Percentiles rank a stretch among this genome's conserved stretches.
phyloP scores from a whole-genome alignment of 805 yeast genomes.

The Candida dajiaensis region DNA sequence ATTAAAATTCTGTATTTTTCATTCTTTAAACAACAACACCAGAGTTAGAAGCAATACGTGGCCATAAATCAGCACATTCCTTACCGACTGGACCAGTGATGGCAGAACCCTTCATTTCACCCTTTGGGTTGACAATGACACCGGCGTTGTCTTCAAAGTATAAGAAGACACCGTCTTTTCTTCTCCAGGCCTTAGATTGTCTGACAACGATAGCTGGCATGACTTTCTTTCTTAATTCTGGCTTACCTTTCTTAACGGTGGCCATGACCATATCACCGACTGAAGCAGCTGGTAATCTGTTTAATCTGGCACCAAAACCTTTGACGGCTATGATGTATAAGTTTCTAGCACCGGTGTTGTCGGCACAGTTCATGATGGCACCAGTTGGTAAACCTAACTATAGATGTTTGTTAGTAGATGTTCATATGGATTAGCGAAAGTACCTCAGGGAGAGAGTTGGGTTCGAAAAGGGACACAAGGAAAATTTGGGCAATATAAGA shows the following conservation, averaged over 20 bases:
- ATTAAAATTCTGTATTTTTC: neutral
- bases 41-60: constrained; percentile 99
- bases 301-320: constrained; percentile 99
- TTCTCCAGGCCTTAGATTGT: constrained; percentile 99
- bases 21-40: constrained; percentile 95
- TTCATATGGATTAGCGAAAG: neutral
- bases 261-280: constrained; percentile 99
- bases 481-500: neutral
- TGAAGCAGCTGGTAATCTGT: constrained; percentile 99
- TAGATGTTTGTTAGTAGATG: constrained; percentile 11
- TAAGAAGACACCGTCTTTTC: constrained; percentile 99
- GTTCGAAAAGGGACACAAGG: neutral
- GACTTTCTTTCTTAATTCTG: constrained; percentile 99
- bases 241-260: constrained; percentile 99
- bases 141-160: constrained; percentile 99
- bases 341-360: constrained; percentile 99
- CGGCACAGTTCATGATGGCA: constrained; percentile 99
- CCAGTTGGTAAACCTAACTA: constrained; percentile 99
- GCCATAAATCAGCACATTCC: constrained; percentile 99
- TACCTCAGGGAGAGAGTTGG: neutral
- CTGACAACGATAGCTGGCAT: constrained; percentile 99
- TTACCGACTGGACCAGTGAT: constrained; percentile 99
- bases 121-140: constrained; percentile 99
- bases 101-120: constrained; percentile 99
- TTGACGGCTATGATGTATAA: constrained; percentile 97